Base-by-base conservation (phyloP, 1,284 basidiomycete genomes). In the Hortiboletus rubellus region DNA sequence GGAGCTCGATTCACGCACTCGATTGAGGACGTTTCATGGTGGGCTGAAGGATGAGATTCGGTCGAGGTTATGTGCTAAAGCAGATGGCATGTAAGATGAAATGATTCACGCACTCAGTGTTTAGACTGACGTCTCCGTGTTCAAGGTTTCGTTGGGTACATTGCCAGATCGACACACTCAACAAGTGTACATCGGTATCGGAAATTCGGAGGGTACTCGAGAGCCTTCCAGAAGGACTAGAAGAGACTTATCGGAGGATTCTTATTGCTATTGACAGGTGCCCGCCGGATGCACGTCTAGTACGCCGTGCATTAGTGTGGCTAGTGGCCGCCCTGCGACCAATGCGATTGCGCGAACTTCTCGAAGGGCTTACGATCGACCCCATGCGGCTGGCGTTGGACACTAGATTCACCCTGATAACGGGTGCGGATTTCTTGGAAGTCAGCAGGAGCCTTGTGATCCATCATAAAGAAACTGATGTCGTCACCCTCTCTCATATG, bases 91-190 rank as follows among this genome's bases (percentile, higher is more conserved):
- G 60, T 61, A 24, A 31, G 59, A 9, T 15, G 2, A 1, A 14
- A 6, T 37, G 3, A 31, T 37, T 2, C 12, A 27, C 1, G 1
- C 7, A 2, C 15, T 18, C 17, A 30, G 1, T 18, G 12, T 10
- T 27, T 31, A 11, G 11, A 37, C 40, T 48, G 11, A 59, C n/a
- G 5, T 0, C 11, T 46, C 17, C 9, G 11, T 34, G 7, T 17
- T 33, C 3, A 17, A 62, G 58, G 61, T 61, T 61, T 45, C 52
- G 50, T 18, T 61, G 60, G 60, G 57, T 63, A 8, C 57, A 63
- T 10, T 55, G 61, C 15, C 60, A 60, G 33, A 51, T 62, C 2
- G 50, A 61, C 24, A 24, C 38, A 1, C 58, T 63, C 8, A 41
- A 60, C 2, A 33, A 40, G 6, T 55, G 50, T 41, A 14, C 27